Conservation (phyloP, 768 basidiomycete species). For the Leucosporidium yakuticum region DNA sequence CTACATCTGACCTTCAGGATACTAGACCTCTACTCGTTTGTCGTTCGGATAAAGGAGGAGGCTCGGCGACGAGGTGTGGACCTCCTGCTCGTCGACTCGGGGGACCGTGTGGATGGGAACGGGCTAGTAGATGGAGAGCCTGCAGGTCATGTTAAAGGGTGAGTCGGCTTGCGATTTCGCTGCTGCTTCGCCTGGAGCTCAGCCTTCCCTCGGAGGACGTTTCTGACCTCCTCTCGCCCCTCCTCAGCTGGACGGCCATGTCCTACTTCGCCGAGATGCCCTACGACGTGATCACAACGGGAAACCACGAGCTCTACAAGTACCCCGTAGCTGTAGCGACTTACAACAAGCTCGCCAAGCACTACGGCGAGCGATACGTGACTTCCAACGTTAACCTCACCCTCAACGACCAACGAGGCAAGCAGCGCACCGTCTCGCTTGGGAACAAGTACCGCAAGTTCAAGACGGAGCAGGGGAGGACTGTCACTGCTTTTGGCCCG, state of each 20-base stretch:
- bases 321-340: conserved; percentile 42
- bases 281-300: conserved; percentile 76
- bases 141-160: conserved; percentile 44
- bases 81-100: conserved; percentile 67
- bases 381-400: conserved; percentile 85
- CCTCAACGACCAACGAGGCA: conserved; percentile 44
- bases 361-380: conserved; percentile 66
- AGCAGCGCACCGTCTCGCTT: conserved; percentile 45
- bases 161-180: not conserved
- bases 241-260: conserved; percentile 53
- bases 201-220: not conserved
- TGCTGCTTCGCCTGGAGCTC: not conserved
- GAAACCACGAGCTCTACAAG: conserved; percentile 65
- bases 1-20: not conserved
- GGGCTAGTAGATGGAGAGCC: conserved; percentile 72
- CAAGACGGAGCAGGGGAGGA: conserved; percentile 53
- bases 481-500: conserved; percentile 72
- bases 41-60: conserved; percentile 68
- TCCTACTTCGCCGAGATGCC: conserved; percentile 65
- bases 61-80: conserved; percentile 68
- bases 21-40: conserved; percentile 79
- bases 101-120: conserved; percentile 51
- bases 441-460: conserved; percentile 42
- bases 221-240: not conserved
- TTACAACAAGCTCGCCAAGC: conserved; percentile 61